A percentile compares a stretch with the other conserved stretches of the same genome.
phyloP scores from a whole-genome alignment of 2,329 filamentous ascomycete genomes.

The Pseudocercospora cruenta region DNA sequence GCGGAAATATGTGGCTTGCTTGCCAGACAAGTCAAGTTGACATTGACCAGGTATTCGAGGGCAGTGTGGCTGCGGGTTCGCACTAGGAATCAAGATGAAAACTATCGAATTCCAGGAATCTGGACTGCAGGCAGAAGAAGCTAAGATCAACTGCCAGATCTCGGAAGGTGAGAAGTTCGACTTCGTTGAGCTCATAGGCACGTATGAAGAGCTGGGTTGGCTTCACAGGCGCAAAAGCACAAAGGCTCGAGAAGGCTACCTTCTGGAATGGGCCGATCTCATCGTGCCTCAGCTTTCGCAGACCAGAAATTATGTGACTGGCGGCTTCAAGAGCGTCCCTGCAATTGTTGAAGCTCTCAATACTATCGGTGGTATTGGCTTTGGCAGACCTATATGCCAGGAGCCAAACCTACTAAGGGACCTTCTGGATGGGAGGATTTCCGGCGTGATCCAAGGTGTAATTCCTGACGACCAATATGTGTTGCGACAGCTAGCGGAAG shows the following conservation, averaged over 20 bases:
- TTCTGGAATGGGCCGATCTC: slow-evolving; percentile 61
- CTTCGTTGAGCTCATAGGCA: slow-evolving; percentile 63
- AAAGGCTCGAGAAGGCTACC: slow-evolving; percentile 52
- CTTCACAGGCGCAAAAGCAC: slow-evolving; percentile 55
- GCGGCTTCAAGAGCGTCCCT: slow-evolving; percentile 57
- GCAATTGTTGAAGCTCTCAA: slow-evolving; percentile 62
- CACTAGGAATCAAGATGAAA: slow-evolving; percentile 63
- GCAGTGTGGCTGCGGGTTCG: slow-evolving; percentile 45
- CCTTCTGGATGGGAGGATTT: slow-evolving; percentile 48
- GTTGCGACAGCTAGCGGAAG: slow-evolving; percentile 54
- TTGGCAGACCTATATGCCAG: slow-evolving; percentile 56
- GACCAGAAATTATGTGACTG: slow-evolving; percentile 62
- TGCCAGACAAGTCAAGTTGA: neutral
- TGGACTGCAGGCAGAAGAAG: slow-evolving; percentile 57
- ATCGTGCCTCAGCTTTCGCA: slow-evolving; percentile 53
- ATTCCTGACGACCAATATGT: slow-evolving; percentile 42
- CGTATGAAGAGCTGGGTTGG: slow-evolving; percentile 54
- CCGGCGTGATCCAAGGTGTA: slow-evolving; percentile 55
- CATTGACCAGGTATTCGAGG: slow-evolving; percentile 39
- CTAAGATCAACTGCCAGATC: slow-evolving; percentile 51
- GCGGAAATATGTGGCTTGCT: neutral
- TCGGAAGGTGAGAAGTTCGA: slow-evolving; percentile 54
- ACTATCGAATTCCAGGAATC: slow-evolving; percentile 59
- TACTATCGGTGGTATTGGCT: slow-evolving; percentile 60
- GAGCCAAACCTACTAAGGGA: slow-evolving; percentile 51